These are phyloP conservation scores for Mucor mucedo DNA, from an alignment of 371 early-diverging fungal species.

Conservation along the genomic window DNA sequence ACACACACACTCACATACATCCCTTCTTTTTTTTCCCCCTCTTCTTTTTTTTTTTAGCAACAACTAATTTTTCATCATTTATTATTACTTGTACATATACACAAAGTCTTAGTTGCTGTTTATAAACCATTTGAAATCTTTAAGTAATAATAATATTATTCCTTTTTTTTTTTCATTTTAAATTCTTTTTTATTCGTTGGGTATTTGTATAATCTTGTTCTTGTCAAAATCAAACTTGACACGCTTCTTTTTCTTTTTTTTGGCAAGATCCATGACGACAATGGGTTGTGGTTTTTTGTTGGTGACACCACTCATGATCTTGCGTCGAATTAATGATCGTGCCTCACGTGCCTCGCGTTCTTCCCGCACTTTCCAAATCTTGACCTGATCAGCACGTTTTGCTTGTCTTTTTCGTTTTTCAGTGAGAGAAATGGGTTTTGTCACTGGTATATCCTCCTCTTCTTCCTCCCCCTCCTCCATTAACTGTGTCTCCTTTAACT, in stretches of 20 bases:
- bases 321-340: conserved; percentile 30
- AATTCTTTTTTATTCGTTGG: conserved; percentile 6
- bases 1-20: no score
- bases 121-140: neutral
- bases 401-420: conserved; percentile 46
- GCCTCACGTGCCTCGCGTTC: conserved; percentile 49
- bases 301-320: conserved; percentile 19
- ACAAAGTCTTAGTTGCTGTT: neutral
- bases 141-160: neutral
- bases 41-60: neutral
- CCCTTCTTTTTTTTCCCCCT: no score
- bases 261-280: neutral
- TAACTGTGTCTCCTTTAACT: conserved; percentile 1
- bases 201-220: conserved; percentile 40
- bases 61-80: neutral
- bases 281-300: conserved; percentile 7
- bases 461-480: conserved; percentile 35
- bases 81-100: conserved; percentile 7
- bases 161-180: neutral
- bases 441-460: conserved; percentile 30
- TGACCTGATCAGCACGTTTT: conserved; percentile 46
- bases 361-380: conserved; percentile 51
- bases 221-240: conserved; percentile 47
- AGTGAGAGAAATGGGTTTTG: conserved; percentile 34
- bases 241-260: conserved; percentile 24